A percentile compares a stretch with the other conserved stretches of the same genome.
These are phyloP conservation scores for Leucoagaricus sp. DNA, from an alignment of 1,284 basidiomycete species.

Conservation along the genomic window DNA sequence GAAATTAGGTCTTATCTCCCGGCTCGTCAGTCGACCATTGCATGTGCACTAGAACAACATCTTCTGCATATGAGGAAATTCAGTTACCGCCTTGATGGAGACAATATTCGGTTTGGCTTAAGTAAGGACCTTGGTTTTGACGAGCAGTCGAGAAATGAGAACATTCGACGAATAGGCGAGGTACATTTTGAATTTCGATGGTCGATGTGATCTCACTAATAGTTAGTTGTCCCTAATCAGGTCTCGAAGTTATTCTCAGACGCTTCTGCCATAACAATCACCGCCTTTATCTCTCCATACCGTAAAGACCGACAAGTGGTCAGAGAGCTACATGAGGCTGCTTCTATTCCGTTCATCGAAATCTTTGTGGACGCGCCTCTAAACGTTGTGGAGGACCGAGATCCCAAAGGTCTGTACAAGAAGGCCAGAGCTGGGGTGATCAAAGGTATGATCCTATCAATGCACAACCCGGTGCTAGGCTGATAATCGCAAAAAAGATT, in stretches of 20 bases:
- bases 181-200: slow-evolving; percentile 40
- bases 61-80: slow-evolving; percentile 87
- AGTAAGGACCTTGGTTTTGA: slow-evolving; percentile 99
- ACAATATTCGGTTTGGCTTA: slow-evolving; percentile 95
- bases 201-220: not conserved
- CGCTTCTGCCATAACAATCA: slow-evolving; percentile 83
- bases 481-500: slow-evolving; percentile 59
- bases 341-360: slow-evolving; percentile 85
- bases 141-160: slow-evolving; percentile 93
- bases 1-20: not conserved
- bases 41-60: slow-evolving; percentile 95
- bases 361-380: slow-evolving; percentile 96
- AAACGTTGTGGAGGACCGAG: slow-evolving; percentile 85
- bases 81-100: slow-evolving; percentile 93
- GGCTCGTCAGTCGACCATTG: slow-evolving; percentile 84
- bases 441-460: slow-evolving; percentile 64
- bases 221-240: slow-evolving; percentile 39
- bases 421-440: slow-evolving; percentile 96
- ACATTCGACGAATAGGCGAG: slow-evolving; percentile 97
- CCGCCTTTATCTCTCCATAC: slow-evolving; percentile 99
- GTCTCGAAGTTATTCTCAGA: slow-evolving; percentile 95
- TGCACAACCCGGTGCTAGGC: not conserved
- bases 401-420: slow-evolving; percentile 98
- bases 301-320: slow-evolving; percentile 85
- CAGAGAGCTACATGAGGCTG: slow-evolving; percentile 78